Evolutionary conservation across 805 yeast species (phyloP).

Genomic region (Kregervanrija pseudodelftensis): DNA sequence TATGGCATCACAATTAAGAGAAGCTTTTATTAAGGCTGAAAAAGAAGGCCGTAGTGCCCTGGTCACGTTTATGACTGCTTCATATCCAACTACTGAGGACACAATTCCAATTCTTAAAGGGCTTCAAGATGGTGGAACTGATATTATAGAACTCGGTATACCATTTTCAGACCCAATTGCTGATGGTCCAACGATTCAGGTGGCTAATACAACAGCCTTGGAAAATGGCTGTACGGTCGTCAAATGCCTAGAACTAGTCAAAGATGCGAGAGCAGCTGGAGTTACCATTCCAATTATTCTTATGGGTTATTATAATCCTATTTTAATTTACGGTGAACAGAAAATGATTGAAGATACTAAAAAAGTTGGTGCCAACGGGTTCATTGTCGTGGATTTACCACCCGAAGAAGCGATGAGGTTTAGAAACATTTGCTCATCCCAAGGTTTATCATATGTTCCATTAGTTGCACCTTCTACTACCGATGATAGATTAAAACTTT

Average conservation of each 20-base stretch:
- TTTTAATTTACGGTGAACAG: conserved; percentile 83
- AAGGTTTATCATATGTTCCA: conserved; percentile 82
- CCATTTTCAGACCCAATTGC: conserved; percentile 99
- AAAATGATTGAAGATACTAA: conserved; percentile 71
- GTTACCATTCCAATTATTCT: conserved; percentile 82
- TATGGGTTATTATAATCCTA: conserved; percentile 98
- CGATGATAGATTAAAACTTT: conserved; percentile 71
- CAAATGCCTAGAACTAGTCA: conserved; percentile 63
- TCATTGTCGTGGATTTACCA: conserved; percentile 90
- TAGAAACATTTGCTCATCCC: conserved; percentile 59
- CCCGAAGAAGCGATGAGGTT: conserved; percentile 95
- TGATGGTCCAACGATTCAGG: conserved; percentile 96
- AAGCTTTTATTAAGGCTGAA: conserved; percentile 28
- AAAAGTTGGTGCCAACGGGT: conserved; percentile 90
- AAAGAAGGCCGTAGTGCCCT: conserved; percentile 66
- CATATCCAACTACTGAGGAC: conserved; percentile 81
- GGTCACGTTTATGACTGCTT: conserved; percentile 91
- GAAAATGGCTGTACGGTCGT: conserved; percentile 72
- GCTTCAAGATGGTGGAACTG: conserved; percentile 93
- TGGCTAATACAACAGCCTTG: conserved; percentile 76
- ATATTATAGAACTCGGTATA: conserved; percentile 87
- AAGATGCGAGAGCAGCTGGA: conserved; percentile 72
- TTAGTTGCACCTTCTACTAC: conserved; percentile 96
- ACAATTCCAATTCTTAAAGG: conserved; percentile 82
- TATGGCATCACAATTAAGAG: conserved; percentile 29